Conservation (phyloP, 2,329 filamentous ascomycete genomes). For the Aspergillus transmontanensis region DNA sequence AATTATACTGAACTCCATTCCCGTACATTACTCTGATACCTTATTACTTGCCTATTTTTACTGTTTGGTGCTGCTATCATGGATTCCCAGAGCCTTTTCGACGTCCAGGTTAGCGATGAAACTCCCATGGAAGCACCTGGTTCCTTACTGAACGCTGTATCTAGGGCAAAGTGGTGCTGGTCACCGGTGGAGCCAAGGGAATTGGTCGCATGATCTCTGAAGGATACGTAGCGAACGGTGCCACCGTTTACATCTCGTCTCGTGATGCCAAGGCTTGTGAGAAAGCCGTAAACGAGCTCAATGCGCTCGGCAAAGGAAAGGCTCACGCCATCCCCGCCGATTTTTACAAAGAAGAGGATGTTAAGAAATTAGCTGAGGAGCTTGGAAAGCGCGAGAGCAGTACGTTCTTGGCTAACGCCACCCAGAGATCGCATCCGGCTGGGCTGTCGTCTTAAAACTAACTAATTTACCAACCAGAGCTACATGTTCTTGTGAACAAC, state of each 20-base stretch:
- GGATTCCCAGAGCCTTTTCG: slow-evolving; percentile 59
- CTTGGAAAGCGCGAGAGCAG: slow-evolving; percentile 53
- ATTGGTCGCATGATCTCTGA: slow-evolving; percentile 59
- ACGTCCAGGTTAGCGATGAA: slow-evolving; percentile 57
- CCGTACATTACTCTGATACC: neutral
- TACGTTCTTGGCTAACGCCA: slow-evolving; percentile 47
- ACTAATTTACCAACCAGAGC: slow-evolving; percentile 33
- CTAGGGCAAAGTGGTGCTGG: slow-evolving; percentile 51
- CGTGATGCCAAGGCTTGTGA: slow-evolving; percentile 55
- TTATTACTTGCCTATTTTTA: neutral
- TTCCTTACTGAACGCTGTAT: slow-evolving; percentile 37
- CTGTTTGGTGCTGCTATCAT: slow-evolving; percentile 37
- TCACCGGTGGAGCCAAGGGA: slow-evolving; percentile 55
- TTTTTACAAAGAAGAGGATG: slow-evolving; percentile 55
- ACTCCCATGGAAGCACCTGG: neutral
- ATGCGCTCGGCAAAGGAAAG: slow-evolving; percentile 54
- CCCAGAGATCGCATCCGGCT: neutral
- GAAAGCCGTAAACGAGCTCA: slow-evolving; percentile 50
- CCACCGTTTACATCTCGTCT: slow-evolving; percentile 57
- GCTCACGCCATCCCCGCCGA: slow-evolving; percentile 55
- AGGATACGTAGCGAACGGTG: slow-evolving; percentile 56
- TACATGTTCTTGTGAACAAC: slow-evolving; percentile 55
- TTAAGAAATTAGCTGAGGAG: slow-evolving; percentile 51
- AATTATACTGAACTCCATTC: neutral
- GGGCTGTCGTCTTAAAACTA: neutral